A percentile compares a stretch with the other conserved stretches of the same genome.
phyloP scores from a whole-genome alignment of 768 basidiomycete species.

The Pleurotus tuoliensis region DNA sequence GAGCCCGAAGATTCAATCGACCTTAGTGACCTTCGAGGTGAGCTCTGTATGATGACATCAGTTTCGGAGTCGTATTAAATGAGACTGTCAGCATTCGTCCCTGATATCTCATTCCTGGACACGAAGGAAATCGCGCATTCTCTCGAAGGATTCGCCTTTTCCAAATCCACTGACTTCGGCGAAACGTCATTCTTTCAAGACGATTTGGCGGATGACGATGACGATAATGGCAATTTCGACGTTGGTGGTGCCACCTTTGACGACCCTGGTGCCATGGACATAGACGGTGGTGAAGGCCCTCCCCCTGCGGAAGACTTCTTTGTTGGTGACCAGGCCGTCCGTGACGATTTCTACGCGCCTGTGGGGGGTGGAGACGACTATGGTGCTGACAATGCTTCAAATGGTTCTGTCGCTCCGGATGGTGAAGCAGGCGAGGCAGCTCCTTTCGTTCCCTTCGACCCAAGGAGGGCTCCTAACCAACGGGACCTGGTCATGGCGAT shows the following conservation, averaged over 20 bases:
- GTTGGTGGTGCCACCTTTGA: constrained; percentile 26
- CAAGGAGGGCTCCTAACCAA: constrained; percentile 69
- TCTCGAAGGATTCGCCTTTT: constrained; percentile 78
- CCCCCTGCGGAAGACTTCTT: constrained; percentile 44
- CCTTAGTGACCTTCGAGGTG: constrained; percentile 58
- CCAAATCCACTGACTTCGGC: constrained; percentile 60
- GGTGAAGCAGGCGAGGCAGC: constrained; percentile 30
- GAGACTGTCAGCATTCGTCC: constrained; percentile 54
- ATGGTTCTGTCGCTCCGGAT: constrained; percentile 41
- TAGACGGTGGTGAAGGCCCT: constrained; percentile 31
- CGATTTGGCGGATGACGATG: constrained; percentile 38
- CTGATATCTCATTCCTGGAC: constrained; percentile 59
- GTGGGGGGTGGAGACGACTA: constrained; percentile 18
- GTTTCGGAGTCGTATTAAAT: background rate
- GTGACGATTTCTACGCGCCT: constrained; percentile 43
- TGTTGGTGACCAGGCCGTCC: constrained; percentile 26
- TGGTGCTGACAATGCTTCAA: constrained; percentile 31
- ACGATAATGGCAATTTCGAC: constrained; percentile 43
- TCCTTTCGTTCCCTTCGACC: constrained; percentile 80
- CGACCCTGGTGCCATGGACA: constrained; percentile 27
- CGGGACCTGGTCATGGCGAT: constrained; percentile 85
- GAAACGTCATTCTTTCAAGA: constrained; percentile 60
- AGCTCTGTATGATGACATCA: constrained; percentile 15
- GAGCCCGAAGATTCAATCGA: constrained; percentile 72
- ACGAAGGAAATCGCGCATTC: constrained; percentile 78